Evolutionary conservation across 169 alveolate genomes (phyloP), one percentile per base, ranked within the genome.

Genomic region (Plasmodium gonderi): DNA sequence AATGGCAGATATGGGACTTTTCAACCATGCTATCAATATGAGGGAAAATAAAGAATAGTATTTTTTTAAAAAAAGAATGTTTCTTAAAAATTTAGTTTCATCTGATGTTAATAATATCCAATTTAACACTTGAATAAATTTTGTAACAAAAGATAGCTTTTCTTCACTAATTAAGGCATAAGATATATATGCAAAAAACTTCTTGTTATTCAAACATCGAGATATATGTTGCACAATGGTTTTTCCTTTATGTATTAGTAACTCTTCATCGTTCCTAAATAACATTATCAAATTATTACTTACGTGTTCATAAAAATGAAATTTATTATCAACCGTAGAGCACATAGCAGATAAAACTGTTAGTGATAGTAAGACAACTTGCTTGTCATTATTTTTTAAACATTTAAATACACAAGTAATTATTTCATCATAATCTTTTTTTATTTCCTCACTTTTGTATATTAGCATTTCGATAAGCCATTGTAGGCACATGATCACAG

Each of bases 81-180:
- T 85, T 79, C 97, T 90, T 81, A 95, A 45, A 47, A 89, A 95
- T 49, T 83, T 92, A 0, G 97, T 95, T 17, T 94, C 97, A 93
- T 94, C 87, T 1, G 97, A 91, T 14, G 97, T 95, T 60, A 95
- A 44, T 69, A 95, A 82, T 8, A 96, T 93, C 97, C 97, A 95
- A 78, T 94, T 94, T 79, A 95, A 87, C 12, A 95, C 87, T 45
- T 95, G 96, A 29, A 95, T 93, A 23, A 95, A 74, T 51, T 91
- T 82, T 45, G 80, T 91, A 1, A 95, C 94, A 87, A 87, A 87
- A 45, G 36, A 38, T 17, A 75, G 40, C 42, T 75, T 64, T 2
- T 31, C 67, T 75, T 87, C 93, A 51, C 64, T 20, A 26, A 87
- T 87, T 54, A 87, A 44, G 12, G 79, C 40, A 33, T 87, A 87